Evolutionary conservation across 140 eudicot species (phyloP), one percentile per base, ranked within the genome.

Genomic region (Stevia rebaudiana): DNA sequence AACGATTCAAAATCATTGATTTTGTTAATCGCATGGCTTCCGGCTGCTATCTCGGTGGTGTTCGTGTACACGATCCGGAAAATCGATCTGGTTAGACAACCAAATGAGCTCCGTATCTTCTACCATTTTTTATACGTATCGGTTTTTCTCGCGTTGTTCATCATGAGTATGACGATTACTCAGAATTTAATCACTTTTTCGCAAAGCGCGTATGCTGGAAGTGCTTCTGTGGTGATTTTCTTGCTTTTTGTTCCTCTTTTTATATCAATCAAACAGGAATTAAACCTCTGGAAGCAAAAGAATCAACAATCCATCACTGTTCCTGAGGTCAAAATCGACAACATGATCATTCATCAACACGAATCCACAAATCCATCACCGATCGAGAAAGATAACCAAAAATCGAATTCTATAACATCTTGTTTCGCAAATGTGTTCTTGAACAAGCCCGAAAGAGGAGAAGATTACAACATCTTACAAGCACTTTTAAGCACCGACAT

Each of bases 401-500:
- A 58, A 43, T 47, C 44, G 6, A 55, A 42, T n/a, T n/a, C n/a
- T n/a, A n/a, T n/a, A 43, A 35, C 28, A 28, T 69, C 86, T 2
- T 79, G 80, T 61, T 81, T 77, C 18, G 70, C 77, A 0, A 75
- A 72, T 47, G 85, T 82, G 46, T 74, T 71, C 43, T 68, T 75
- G 56, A 62, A 76, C 8, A 82, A 85, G 33, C 94, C 88, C n/a
- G 69, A 71, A 53, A 79, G 88, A 68, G 88, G 94, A 6, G 88
- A 82, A 16, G 86, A 85, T 61, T 85, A 81, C 78, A 76, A 41
- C 2, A 82, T 82, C 17, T 54, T 79, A 8, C 94, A 82, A 62
- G 88, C 85, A 10, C 49, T 85, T 19, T 61, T 82, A 12, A 85
- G 85, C 41, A 63, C 78, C 1, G 94, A 85, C 47, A 81, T 85